Conservation (phyloP, 2,329 filamentous ascomycete species). For the Cercospora sojina region DNA sequence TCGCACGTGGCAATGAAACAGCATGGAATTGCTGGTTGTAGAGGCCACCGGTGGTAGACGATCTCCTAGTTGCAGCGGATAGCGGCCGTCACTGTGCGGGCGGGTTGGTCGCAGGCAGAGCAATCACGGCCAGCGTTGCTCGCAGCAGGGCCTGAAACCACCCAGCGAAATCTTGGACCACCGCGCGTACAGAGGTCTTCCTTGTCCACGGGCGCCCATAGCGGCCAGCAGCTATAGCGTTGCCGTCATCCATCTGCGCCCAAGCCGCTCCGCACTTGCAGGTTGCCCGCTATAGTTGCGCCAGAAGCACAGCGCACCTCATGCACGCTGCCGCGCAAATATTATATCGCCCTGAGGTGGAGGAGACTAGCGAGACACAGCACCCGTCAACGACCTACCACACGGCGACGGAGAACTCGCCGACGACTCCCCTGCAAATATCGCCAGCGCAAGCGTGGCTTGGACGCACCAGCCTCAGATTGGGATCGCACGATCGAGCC, state of each 20-base stretch:
- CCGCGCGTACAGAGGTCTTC: neutral
- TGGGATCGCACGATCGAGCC: slow-evolving; percentile 25
- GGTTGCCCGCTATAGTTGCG: neutral
- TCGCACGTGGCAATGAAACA: neutral
- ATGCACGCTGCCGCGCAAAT: neutral
- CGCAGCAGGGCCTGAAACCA: neutral
- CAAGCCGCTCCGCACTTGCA: neutral
- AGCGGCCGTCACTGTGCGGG: neutral
- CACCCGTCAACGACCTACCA: neutral
- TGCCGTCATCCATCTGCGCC: slow-evolving; percentile 3
- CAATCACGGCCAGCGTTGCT: neutral
- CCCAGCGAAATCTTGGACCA: neutral
- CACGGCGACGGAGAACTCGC: slow-evolving; percentile 5
- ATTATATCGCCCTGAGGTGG: neutral
- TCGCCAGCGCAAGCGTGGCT: slow-evolving; percentile 18
- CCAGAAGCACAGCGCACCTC: neutral
- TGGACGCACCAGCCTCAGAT: slow-evolving; percentile 21
- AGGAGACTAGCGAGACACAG: slow-evolving; percentile 2
- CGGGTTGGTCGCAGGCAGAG: neutral
- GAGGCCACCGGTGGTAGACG: neutral
- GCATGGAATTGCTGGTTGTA: neutral
- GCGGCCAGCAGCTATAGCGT: slow-evolving; percentile 3
- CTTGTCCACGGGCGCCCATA: slow-evolving; percentile 1
- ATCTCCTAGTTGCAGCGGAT: neutral
- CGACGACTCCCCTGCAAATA: slow-evolving; percentile 8